Evolutionary conservation across 495 filamentous ascomycete genomes (phyloP).

Genomic region (Penicillium herquei): DNA sequence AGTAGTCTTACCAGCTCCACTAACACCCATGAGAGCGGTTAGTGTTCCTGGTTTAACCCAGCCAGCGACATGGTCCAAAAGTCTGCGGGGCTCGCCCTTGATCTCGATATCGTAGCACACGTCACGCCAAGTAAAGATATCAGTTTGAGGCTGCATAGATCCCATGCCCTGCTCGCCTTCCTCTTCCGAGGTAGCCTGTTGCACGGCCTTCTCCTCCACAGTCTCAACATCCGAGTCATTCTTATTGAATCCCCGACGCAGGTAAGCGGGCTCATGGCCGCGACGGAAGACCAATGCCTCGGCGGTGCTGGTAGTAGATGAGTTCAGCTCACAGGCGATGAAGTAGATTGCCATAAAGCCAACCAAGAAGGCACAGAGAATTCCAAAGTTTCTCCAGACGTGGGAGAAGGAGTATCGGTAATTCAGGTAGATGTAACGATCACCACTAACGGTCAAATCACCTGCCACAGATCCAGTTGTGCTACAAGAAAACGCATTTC

Average conservation of each 20-base stretch:
- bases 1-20: constrained; percentile 60
- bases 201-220: neutral
- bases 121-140: constrained; percentile 74
- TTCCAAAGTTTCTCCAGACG: constrained; percentile 16
- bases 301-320: neutral
- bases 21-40: constrained; percentile 61
- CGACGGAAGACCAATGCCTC: constrained; percentile 8
- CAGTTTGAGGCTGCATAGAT: constrained; percentile 44
- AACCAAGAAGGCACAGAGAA: constrained; percentile 8
- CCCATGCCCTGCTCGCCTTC: neutral
- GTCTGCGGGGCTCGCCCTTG: constrained; percentile 53
- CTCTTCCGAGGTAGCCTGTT: neutral
- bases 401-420: constrained; percentile 6
- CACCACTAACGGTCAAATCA: constrained; percentile 6
- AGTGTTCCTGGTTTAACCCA: constrained; percentile 68
- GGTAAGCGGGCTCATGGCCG: constrained; percentile 18
- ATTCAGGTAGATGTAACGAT: constrained; percentile 10
- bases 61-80: constrained; percentile 62
- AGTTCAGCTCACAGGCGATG: constrained; percentile 4
- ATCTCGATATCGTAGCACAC: constrained; percentile 68
- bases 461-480: constrained; percentile 48
- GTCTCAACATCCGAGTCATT: neutral
- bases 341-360: constrained; percentile 11
- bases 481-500: constrained; percentile 55
- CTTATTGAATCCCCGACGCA: constrained; percentile 6